A percentile compares a stretch with the other conserved stretches of the same genome.
These are phyloP conservation scores for Mycena rebaudengoi DNA, from an alignment of 768 basidiomycete genomes.

Conservation along the genomic window DNA sequence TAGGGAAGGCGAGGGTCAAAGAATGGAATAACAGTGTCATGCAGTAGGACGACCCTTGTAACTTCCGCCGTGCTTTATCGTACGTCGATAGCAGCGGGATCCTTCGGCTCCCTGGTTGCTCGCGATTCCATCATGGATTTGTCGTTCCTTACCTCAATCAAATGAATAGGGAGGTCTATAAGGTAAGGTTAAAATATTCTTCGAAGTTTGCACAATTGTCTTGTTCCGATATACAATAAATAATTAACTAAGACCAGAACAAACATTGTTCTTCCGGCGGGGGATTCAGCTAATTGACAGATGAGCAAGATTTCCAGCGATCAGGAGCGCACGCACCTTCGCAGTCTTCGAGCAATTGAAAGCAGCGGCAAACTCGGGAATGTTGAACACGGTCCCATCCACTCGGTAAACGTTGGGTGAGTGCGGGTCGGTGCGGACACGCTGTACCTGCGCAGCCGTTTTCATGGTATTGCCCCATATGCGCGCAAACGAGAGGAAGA, in stretches of 20 bases:
- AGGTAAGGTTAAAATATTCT: too few species aligned
- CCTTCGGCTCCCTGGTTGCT: too few species aligned
- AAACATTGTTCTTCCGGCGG: slow-evolving; percentile 79
- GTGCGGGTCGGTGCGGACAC: slow-evolving; percentile 89
- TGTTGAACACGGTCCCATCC: slow-evolving; percentile 87
- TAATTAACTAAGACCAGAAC: slow-evolving; percentile 70
- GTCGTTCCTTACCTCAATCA: too few species aligned
- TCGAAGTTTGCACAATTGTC: too few species aligned
- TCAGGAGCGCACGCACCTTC: slow-evolving; percentile 59
- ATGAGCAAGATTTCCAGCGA: slow-evolving; percentile 65
- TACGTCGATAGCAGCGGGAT: too few species aligned
- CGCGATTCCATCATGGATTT: too few species aligned
- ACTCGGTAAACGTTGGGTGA: slow-evolving; percentile 83
- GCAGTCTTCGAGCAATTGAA: slow-evolving; percentile 83
- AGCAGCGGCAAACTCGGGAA: slow-evolving; percentile 87
- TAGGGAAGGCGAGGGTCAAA: neutral
- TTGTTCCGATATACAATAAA: slow-evolving; percentile 25
- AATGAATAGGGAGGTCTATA: too few species aligned
- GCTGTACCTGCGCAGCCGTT: slow-evolving; percentile 77
- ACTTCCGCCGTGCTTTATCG: too few species aligned
- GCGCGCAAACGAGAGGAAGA: slow-evolving; percentile 90
- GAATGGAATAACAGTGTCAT: neutral
- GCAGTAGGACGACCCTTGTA: neutral
- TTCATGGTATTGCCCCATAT: slow-evolving; percentile 90
- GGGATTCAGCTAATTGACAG: slow-evolving; percentile 89